These are phyloP conservation scores for Podochytrium sp. DNA, from an alignment of 192 early-diverging fungal species.

Conservation along the genomic window DNA sequence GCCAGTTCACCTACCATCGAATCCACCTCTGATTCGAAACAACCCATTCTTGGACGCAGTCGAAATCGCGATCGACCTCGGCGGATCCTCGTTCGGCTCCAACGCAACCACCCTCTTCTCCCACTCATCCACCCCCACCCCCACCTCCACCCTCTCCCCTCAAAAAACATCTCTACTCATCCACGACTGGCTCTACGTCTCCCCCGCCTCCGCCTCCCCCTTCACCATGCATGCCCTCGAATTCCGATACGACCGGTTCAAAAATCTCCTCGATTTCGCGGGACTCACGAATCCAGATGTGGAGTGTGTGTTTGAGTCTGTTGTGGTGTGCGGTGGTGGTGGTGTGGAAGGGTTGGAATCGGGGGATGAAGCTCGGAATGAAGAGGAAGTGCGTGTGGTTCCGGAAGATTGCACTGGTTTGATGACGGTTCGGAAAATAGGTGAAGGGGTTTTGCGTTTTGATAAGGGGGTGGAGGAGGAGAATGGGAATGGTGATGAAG, in stretches of 20 bases:
- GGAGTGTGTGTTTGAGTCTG: not conserved
- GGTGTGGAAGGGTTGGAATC: not conserved
- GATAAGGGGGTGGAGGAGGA: not conserved
- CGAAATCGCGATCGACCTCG: too few relatives aligned
- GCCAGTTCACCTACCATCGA: too few relatives aligned
- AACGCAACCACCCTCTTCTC: too few relatives aligned
- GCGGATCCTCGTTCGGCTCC: too few relatives aligned
- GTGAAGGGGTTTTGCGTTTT: not conserved
- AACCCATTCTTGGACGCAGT: too few relatives aligned
- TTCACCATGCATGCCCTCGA: too few relatives aligned
- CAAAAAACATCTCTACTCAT: not conserved
- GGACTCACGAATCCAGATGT: not conserved
- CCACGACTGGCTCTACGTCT: not conserved
- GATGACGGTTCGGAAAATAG: not conserved
- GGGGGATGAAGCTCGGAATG: not conserved
- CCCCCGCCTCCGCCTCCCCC: not conserved
- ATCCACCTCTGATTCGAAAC: too few relatives aligned
- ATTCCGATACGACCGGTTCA: conserved; percentile 7
- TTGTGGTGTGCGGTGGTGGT: not conserved
- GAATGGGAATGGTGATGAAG: not conserved
- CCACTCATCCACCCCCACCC: not conserved
- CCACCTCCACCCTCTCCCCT: not conserved
- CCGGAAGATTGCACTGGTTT: not conserved
- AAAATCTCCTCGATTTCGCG: conserved; percentile 4
- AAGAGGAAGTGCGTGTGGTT: not conserved